Base-by-base conservation (phyloP, 306 rosid species). In the Cucurbita argyrosperma region DNA sequence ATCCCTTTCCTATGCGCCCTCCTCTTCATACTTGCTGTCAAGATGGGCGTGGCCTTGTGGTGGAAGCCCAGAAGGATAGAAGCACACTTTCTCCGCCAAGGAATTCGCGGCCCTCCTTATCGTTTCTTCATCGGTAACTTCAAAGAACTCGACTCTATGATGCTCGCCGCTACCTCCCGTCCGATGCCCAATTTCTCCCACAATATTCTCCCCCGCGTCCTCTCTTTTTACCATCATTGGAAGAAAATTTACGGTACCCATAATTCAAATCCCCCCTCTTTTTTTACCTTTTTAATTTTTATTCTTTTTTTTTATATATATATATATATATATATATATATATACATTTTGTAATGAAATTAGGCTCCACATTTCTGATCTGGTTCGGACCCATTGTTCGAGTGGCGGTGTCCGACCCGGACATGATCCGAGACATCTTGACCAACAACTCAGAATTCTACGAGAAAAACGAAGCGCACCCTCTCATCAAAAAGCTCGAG, bases 161-260 rank as follows among this genome's bases (percentile, higher is more conserved):
- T 91, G 97, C 72, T 91, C 43, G 83, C 84, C 47, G 99, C 99
- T 69, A 91, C 99, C 10, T 91, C 99, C 66, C 91, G 87, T 42
- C 90, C 97, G 64, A 88, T 95, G 90, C 96, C 97, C 70, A 42
- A 73, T 61, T 75, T 76, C 85, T 89, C 97, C 47, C 99, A 95
- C 86, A 88, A 95, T 81, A 95, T 95, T 71, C 96, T 95, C 13
- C 99, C 99, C 18, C 79, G 99, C 68, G 99, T 95, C 57, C 96
- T 95, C 37, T 83, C 99, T 70, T 95, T 95, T 78, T 95, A 89
- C 81, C 99, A 95, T 77, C 97, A 95, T 80, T 95, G 99, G 99
- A 91, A 87, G 75, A 95, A 95, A 80, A 86, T 89, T 51, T 95
- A 95, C 35, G 99, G 99, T 90, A 79, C 21, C 6, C 7, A 30